Evolutionary conservation across 305 asterid species (phyloP).

Genomic region (Solanum hybrid): DNA sequence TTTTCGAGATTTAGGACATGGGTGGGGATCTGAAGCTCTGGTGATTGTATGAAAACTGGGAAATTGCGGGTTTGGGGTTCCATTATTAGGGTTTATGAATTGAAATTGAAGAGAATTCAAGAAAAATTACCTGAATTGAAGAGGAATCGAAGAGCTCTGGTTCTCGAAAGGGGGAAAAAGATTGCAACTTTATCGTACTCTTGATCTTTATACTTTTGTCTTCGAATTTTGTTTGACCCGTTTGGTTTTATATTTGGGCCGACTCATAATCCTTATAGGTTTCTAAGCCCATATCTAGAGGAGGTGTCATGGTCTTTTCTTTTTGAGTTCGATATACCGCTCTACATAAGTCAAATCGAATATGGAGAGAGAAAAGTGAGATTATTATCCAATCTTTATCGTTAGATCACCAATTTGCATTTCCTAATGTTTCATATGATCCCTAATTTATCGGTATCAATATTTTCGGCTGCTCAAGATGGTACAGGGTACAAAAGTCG

Average conservation of each 20-base stretch:
- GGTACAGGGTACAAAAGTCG: neutral
- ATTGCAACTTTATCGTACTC: accelerated
- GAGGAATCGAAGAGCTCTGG: neutral
- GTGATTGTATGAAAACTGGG: constrained; percentile 60
- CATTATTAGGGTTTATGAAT: neutral
- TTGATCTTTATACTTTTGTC: neutral
- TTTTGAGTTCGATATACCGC: neutral
- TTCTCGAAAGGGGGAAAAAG: neutral
- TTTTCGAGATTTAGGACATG: constrained; percentile 34
- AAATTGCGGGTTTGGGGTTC: constrained; percentile 10
- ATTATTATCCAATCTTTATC: too few relatives aligned
- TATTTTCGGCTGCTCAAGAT: neutral
- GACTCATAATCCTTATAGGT: neutral
- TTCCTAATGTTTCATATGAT: accelerated
- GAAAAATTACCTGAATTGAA: neutral
- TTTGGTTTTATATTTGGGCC: neutral
- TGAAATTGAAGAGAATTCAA: neutral
- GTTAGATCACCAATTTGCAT: neutral
- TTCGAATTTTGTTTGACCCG: neutral
- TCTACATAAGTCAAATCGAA: neutral
- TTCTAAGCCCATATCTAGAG: neutral
- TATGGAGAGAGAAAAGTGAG: neutral
- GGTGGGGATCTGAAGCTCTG: constrained; percentile 42
- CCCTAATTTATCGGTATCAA: neutral
- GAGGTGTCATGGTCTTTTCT: neutral